These are phyloP conservation scores for Lasiosphaeria hispida DNA, from an alignment of 495 filamentous ascomycete species.

Conservation along the genomic window DNA sequence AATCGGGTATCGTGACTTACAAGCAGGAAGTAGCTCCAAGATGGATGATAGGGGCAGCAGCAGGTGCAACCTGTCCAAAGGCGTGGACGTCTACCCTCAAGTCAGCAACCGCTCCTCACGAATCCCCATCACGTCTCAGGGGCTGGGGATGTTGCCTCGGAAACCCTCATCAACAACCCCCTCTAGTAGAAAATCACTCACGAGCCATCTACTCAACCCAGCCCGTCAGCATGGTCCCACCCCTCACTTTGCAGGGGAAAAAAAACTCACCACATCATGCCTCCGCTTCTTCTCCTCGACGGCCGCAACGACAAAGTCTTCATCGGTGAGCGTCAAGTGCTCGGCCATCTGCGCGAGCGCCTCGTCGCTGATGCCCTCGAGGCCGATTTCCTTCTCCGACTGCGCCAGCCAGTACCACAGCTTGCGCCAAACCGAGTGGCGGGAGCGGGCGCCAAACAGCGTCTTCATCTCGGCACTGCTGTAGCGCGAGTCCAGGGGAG, in stretches of 20 bases:
- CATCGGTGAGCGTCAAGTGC: slow-evolving; percentile 70
- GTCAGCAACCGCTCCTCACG: slow-evolving; percentile 33
- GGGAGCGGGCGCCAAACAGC: slow-evolving; percentile 68
- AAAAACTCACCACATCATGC: slow-evolving; percentile 9
- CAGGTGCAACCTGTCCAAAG: slow-evolving; percentile 78
- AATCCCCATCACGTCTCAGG: no score
- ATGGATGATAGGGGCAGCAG: slow-evolving; percentile 86
- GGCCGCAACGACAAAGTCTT: slow-evolving; percentile 72
- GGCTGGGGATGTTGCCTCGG: no score
- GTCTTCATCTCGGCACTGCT: slow-evolving; percentile 57
- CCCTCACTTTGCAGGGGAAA: not conserved
- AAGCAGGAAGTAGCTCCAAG: slow-evolving; percentile 42
- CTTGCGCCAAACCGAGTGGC: slow-evolving; percentile 74
- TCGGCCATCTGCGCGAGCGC: slow-evolving; percentile 73
- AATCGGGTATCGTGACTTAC: slow-evolving; percentile 14
- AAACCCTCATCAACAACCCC: no score
- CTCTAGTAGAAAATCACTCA: no score
- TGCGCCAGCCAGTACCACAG: slow-evolving; percentile 86
- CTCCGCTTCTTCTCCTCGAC: slow-evolving; percentile 61
- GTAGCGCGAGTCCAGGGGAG: slow-evolving; percentile 71
- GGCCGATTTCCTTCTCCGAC: slow-evolving; percentile 67
- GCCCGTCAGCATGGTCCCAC: not conserved
- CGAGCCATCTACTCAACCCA: no score
- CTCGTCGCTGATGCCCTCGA: slow-evolving; percentile 62
- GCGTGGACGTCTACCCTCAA: slow-evolving; percentile 58